Percentiles rank a stretch among this genome's conserved stretches.
Evolutionary conservation across 768 basidiomycete species (phyloP).

Genomic region (Termitomyces sp.): DNA sequence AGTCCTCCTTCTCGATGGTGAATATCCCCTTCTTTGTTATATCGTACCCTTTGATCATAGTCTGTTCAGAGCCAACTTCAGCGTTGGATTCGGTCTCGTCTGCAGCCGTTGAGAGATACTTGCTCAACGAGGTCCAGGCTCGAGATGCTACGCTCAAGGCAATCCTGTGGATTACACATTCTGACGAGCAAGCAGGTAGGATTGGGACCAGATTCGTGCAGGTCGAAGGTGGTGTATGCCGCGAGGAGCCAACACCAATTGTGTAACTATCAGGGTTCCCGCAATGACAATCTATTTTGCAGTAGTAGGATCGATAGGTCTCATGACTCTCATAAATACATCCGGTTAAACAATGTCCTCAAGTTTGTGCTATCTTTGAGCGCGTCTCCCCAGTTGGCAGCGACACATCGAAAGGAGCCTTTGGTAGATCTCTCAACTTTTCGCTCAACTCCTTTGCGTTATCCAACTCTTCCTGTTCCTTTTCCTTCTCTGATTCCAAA

Average conservation of each 20-base stretch:
- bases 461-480: slow-evolving; percentile 10
- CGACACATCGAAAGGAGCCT: slow-evolving; percentile 4
- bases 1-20: slow-evolving; percentile 76
- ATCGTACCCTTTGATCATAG: not conserved
- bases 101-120: slow-evolving; percentile 56
- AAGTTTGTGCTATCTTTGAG: slow-evolving; percentile 4
- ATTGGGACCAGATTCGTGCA: slow-evolving; percentile 68
- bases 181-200: slow-evolving; percentile 70
- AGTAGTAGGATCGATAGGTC: not conserved
- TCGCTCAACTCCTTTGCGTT: slow-evolving; percentile 9
- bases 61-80: slow-evolving; percentile 74
- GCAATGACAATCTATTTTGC: not conserved
- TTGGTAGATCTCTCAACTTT: slow-evolving; percentile 14
- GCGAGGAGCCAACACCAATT: slow-evolving; percentile 28
- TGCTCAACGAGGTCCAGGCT: slow-evolving; percentile 48
- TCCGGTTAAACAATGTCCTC: not conserved
- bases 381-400: not conserved
- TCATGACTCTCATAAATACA: not conserved
- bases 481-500: slow-evolving; percentile 27
- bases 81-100: slow-evolving; percentile 75
- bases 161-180: slow-evolving; percentile 86
- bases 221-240: slow-evolving; percentile 36
- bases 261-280: slow-evolving; percentile 6
- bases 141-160: slow-evolving; percentile 55
- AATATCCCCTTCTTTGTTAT: slow-evolving; percentile 16